These are phyloP conservation scores for Alectoria sarmentosa DNA, from an alignment of 495 filamentous ascomycete genomes.

Conservation along the genomic window DNA sequence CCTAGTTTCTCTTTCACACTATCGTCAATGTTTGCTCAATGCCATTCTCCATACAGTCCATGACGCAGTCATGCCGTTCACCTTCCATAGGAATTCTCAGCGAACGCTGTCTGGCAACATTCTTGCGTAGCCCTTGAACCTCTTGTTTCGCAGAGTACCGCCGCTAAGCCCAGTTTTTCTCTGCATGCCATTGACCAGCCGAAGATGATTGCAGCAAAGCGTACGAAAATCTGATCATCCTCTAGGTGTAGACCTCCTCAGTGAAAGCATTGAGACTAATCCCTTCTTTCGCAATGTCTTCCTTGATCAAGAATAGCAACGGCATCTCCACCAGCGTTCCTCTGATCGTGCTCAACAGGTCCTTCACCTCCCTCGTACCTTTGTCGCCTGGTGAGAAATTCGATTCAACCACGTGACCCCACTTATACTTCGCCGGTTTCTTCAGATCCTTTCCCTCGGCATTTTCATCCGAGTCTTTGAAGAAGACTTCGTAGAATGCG, in stretches of 20 bases:
- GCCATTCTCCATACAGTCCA: neutral
- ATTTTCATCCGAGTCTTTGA: slow-evolving; percentile 47
- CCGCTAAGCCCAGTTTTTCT: neutral
- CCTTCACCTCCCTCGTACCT: slow-evolving; percentile 72
- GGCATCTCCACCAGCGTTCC: slow-evolving; percentile 92
- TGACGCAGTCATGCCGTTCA: neutral
- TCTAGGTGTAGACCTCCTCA: slow-evolving; percentile 73
- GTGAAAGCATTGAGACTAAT: slow-evolving; percentile 73
- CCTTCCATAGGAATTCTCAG: neutral
- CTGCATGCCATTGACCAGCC: neutral
- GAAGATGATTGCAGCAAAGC: neutral
- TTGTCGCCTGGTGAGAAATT: slow-evolving; percentile 60
- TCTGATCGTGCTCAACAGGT: slow-evolving; percentile 62
- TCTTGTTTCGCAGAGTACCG: no score
- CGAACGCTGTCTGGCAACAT: neutral
- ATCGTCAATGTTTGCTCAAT: neutral
- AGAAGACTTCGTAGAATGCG: slow-evolving; percentile 70
- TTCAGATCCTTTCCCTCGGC: slow-evolving; percentile 37
- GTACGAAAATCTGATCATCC: neutral
- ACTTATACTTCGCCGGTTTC: slow-evolving; percentile 48
- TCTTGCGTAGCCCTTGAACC: neutral
- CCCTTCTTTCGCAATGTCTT: slow-evolving; percentile 84
- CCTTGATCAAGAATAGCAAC: slow-evolving; percentile 75
- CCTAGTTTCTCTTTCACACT: neutral
- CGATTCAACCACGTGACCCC: slow-evolving; percentile 79